phyloP scores from a whole-genome alignment of 139 green algal genomes.

The Tetradesmus lagerheimii region DNA sequence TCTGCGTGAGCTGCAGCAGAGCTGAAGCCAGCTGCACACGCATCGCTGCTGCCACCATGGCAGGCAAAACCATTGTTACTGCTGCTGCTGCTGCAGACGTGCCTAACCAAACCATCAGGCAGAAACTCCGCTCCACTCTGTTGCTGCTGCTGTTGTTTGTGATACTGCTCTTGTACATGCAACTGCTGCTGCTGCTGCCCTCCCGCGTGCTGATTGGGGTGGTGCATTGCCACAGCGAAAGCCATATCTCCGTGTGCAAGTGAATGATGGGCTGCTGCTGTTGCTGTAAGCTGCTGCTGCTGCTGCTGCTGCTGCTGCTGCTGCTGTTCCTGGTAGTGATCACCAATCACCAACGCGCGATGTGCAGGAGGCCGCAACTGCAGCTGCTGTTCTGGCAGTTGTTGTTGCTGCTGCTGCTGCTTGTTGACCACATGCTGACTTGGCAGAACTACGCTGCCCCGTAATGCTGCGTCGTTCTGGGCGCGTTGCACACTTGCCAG shows the following conservation, averaged over 20 bases:
- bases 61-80: not conserved
- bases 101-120: not conserved
- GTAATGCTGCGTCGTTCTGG: no score
- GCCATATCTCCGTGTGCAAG: not conserved
- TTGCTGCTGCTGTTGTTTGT: not conserved
- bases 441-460: not conserved
- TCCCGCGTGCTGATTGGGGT: not conserved
- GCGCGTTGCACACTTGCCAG: not conserved
- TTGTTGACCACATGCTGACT: not conserved
- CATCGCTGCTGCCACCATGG: not conserved
- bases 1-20: no score
- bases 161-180: not conserved
- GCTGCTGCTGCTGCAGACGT: constrained; percentile 12
- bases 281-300: not conserved
- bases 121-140: not conserved
- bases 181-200: not conserved
- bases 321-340: not conserved
- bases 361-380: not conserved
- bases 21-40: no score
- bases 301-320: not conserved
- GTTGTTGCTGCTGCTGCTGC: not conserved
- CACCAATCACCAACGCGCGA: not conserved
- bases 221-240: not conserved
- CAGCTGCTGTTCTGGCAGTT: not conserved
- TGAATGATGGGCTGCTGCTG: not conserved